Conservation (phyloP, 768 basidiomycete genomes). For the Termitomyces sp. region DNA sequence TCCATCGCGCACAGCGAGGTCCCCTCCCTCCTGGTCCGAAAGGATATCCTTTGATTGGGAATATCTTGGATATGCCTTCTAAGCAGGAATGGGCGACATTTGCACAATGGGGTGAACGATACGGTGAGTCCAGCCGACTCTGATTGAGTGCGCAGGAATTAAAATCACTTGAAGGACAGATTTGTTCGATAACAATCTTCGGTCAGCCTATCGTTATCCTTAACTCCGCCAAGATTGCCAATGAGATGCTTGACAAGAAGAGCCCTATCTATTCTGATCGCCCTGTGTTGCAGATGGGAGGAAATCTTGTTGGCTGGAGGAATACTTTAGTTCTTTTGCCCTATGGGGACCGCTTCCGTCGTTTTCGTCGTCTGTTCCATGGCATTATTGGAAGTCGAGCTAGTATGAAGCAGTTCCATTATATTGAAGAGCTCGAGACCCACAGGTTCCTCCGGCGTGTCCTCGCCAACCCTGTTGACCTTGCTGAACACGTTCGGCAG, state of each 20-base stretch:
- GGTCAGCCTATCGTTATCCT: conserved; percentile 59
- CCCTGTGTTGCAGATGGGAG: conserved; percentile 51
- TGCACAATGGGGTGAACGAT: conserved; percentile 52
- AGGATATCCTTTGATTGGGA: conserved; percentile 53
- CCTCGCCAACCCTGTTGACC: conserved; percentile 43
- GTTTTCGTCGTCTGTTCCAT: conserved; percentile 51
- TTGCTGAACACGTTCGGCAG: conserved; percentile 46
- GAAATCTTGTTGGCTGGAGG: conserved; percentile 57
- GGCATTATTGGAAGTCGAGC: conserved; percentile 44
- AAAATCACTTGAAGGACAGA: conserved; percentile 41
- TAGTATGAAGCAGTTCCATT: conserved; percentile 39
- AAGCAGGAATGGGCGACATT: conserved; percentile 51
- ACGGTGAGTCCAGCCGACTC: conserved; percentile 32
- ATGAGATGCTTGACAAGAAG: conserved; percentile 65
- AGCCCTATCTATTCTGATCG: conserved; percentile 66
- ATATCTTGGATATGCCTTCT: conserved; percentile 49
- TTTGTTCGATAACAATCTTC: conserved; percentile 56
- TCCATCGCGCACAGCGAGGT: conserved; percentile 18
- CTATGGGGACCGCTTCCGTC: conserved; percentile 54
- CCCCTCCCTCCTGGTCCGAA: conserved; percentile 51
- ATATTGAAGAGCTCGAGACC: conserved; percentile 44
- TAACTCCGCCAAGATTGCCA: conserved; percentile 47
- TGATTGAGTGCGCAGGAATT: background rate
- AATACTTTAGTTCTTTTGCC: conserved; percentile 52
- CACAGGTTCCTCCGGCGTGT: conserved; percentile 46